Evolutionary conservation across 768 basidiomycete genomes (phyloP).

Genomic region (Udeniomyces megalosporus): DNA sequence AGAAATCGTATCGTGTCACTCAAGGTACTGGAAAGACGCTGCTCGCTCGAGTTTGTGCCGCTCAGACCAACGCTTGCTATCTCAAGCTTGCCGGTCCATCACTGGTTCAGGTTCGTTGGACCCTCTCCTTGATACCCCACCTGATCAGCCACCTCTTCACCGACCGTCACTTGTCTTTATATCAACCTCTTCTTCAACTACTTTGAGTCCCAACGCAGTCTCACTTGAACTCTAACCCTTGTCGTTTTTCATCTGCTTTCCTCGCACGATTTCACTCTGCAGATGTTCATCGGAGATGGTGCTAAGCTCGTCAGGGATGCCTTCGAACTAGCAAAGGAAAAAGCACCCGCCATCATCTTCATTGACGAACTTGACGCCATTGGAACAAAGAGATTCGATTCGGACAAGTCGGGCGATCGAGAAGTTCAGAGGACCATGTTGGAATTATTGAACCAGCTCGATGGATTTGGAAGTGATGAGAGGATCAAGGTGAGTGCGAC

Average conservation of each 20-base stretch:
- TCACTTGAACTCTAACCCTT: not conserved
- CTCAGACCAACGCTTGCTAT: constrained; percentile 94
- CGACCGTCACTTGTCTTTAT: not conserved
- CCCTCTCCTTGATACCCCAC: not conserved
- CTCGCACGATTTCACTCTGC: not conserved
- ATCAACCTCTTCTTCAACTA: not conserved
- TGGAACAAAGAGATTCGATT: constrained; percentile 95
- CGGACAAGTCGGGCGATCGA: constrained; percentile 95
- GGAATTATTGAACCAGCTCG: constrained; percentile 91
- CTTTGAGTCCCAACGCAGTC: not conserved
- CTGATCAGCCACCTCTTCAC: no score
- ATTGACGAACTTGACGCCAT: constrained; percentile 98
- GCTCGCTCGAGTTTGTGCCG: constrained; percentile 91
- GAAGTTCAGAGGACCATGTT: constrained; percentile 99
- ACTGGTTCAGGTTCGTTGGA: constrained; percentile 53
- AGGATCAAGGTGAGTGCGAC: constrained; percentile 76
- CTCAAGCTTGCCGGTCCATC: constrained; percentile 95
- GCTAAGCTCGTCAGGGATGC: constrained; percentile 97
- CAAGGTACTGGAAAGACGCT: constrained; percentile 91
- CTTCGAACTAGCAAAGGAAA: constrained; percentile 94
- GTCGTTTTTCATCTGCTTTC: no score
- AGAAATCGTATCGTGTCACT: not conserved
- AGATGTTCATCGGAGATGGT: constrained; percentile 99
- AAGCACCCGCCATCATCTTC: constrained; percentile 97
- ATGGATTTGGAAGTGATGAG: constrained; percentile 92